Conservation (phyloP, 2,329 filamentous ascomycete genomes). For the Cercospora zeae-maydis region DNA sequence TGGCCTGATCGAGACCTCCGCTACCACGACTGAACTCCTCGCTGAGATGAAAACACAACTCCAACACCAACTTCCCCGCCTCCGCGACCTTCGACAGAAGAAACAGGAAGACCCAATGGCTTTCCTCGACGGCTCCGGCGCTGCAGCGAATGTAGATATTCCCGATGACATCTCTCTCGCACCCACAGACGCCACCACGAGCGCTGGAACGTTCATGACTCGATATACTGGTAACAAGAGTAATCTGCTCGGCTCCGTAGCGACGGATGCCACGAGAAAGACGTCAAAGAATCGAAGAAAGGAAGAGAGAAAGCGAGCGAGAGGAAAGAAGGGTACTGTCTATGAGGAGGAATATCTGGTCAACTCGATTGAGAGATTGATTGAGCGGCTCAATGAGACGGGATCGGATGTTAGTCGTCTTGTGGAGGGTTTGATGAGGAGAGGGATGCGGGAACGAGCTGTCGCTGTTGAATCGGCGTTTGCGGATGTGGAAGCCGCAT, state of each 20-base stretch:
- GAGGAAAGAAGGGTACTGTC: constrained; percentile 92
- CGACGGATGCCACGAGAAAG: constrained; percentile 69
- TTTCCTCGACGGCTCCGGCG: constrained; percentile 72
- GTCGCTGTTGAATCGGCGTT: constrained; percentile 71
- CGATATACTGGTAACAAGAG: constrained; percentile 70
- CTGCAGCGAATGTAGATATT: constrained; percentile 54
- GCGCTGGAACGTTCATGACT: constrained; percentile 76
- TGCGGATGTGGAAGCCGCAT: constrained; percentile 69
- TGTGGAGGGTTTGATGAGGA: constrained; percentile 70
- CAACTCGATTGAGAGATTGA: constrained; percentile 75
- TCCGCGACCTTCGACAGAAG: constrained; percentile 74
- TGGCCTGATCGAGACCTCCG: constrained; percentile 75
- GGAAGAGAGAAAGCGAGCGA: constrained; percentile 91
- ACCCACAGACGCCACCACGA: constrained; percentile 76
- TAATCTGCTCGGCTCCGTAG: constrained; percentile 60
- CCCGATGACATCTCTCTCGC: constrained; percentile 92
- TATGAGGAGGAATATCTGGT: constrained; percentile 98
- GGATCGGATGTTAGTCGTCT: constrained; percentile 70
- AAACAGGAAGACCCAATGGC: constrained; percentile 80
- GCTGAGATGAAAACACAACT: constrained; percentile 89
- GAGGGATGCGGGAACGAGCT: constrained; percentile 85
- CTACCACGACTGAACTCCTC: constrained; percentile 81
- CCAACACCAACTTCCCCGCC: constrained; percentile 76
- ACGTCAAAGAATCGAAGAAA: constrained; percentile 83
- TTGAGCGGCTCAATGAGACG: constrained; percentile 74